Conservation (phyloP, 176 grass and related monocot species). For the Ananas comosus region DNA sequence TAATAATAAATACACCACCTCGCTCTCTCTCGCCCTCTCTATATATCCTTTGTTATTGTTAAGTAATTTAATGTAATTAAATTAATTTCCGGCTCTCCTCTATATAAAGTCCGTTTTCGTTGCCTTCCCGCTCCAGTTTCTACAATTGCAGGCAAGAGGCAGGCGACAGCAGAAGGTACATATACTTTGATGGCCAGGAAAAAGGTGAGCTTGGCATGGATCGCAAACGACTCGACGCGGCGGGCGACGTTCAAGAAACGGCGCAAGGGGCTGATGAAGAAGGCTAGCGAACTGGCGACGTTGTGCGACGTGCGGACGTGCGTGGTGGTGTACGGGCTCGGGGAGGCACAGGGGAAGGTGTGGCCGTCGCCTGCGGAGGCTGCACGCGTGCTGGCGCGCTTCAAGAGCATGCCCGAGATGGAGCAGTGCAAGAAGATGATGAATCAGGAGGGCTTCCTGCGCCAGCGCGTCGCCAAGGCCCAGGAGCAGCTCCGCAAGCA, state of each 20-base stretch:
- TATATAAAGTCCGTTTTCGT: background rate
- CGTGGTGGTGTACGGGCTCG: conserved; percentile 23
- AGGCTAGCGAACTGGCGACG: conserved; percentile 17
- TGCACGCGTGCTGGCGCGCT: background rate
- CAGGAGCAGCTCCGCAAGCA: conserved; percentile 28
- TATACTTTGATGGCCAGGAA: conserved; percentile 30
- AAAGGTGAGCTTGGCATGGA: conserved; percentile 25
- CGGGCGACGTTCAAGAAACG: conserved; percentile 19
- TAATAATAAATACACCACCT: background rate
- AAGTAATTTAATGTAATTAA: no score
- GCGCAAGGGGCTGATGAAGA: conserved; percentile 24
- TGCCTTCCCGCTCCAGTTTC: no score
- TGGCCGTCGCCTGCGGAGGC: conserved; percentile 5
- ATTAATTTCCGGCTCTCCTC: no score
- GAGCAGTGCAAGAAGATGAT: conserved; percentile 39
- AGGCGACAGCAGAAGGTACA: no score
- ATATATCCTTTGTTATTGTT: no score
- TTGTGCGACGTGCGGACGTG: conserved; percentile 20
- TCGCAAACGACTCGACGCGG: conserved; percentile 11
- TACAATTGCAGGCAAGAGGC: background rate
- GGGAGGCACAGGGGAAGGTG: conserved; percentile 5
- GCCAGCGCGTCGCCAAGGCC: conserved; percentile 21
- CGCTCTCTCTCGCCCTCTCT: background rate
- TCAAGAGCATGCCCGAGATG: conserved; percentile 29
- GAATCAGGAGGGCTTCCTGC: conserved; percentile 28